A percentile compares a stretch with the other conserved stretches of the same genome.
phyloP scores from a whole-genome alignment of 2,329 filamentous ascomycete genomes.

The Dendryphion nanum region DNA sequence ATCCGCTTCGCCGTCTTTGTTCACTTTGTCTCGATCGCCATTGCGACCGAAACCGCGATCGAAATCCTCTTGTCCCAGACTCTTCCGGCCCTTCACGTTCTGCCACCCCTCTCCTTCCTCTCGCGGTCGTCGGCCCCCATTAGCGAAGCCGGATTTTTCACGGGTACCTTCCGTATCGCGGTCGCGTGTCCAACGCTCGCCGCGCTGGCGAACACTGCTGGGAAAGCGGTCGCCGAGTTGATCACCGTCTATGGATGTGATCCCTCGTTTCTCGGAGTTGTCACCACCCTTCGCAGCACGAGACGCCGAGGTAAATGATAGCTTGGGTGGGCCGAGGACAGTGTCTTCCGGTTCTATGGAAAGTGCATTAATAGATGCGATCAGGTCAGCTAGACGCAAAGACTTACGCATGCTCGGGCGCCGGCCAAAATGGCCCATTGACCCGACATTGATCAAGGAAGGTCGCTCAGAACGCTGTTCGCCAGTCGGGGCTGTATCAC shows the following conservation, averaged over 20 bases:
- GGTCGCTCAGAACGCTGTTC: slow-evolving; percentile 31
- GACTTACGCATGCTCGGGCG: slow-evolving; percentile 46
- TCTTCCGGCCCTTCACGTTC: slow-evolving; percentile 71
- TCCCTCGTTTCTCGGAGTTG: slow-evolving; percentile 33
- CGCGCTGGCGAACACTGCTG: slow-evolving; percentile 20
- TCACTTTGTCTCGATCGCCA: slow-evolving; percentile 53
- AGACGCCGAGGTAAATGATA: slow-evolving; percentile 76
- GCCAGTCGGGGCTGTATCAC: slow-evolving; percentile 20
- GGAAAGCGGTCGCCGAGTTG: slow-evolving; percentile 32
- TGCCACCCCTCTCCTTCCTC: slow-evolving; percentile 71
- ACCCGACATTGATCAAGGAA: slow-evolving; percentile 24
- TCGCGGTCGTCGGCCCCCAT: slow-evolving; percentile 40
- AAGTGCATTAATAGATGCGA: slow-evolving; percentile 27
- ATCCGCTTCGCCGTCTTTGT: slow-evolving; percentile 33
- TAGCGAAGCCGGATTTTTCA: slow-evolving; percentile 34
- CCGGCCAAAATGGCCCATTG: slow-evolving; percentile 36
- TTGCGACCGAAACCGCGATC: slow-evolving; percentile 64
- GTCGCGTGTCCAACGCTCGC: slow-evolving; percentile 44
- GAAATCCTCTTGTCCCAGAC: slow-evolving; percentile 68
- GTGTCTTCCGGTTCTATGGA: slow-evolving; percentile 71
- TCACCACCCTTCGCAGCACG: slow-evolving; percentile 48
- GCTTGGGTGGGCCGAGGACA: slow-evolving; percentile 80
- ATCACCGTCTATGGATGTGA: slow-evolving; percentile 41
- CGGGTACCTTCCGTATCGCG: slow-evolving; percentile 40
- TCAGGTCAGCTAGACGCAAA: slow-evolving; percentile 41